Evolutionary conservation across 768 basidiomycete genomes (phyloP), one percentile per base, ranked within the genome.

Genomic region (Rhodosporidiobolus odoratus): DNA sequence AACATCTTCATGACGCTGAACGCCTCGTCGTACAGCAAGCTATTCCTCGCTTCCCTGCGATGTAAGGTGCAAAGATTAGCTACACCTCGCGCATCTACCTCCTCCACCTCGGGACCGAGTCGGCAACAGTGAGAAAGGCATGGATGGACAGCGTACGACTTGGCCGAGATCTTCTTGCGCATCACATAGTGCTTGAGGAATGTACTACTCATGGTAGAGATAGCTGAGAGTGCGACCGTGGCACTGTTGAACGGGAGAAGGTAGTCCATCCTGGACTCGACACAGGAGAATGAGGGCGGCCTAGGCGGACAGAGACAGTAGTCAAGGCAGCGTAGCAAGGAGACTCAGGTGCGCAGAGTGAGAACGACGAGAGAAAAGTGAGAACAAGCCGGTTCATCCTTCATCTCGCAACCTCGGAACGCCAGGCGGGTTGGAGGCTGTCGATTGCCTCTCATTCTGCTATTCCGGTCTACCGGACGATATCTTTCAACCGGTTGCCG

Each of bases 1-100:
- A 90, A 90, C 0, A 86, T 84, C 79, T 88, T 87, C 45, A 89
- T 87, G 32, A 89, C 85, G 68, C 87, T 82, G 78, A 89, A 89
- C 0, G 87, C 87, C 80, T 85, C 85, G 79, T 90, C 88, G 78
- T 85, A 89, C 76, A 89, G 81, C 27, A 90, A 81, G 72, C 88
- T 85, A 72, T 85, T 84, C 25, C 85, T 83, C 10, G 85, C 84
- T 43, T 83, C 82, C 43, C 82, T 80, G n/a, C n/a, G n/a, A n/a
- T n/a, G 40, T 58, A 27, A 6, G 8, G 19, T 8, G 7, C 21
- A 19, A n/a, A 16, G 21, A 4, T 7, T 30, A 53, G 52, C 52
- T 6, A 12, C 43, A 45, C 43, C 43, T 30, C 38, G 47, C 65
- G 43, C 37, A 45, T 37, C 56, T n/a, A 38, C n/a, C 47, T 52